These are phyloP conservation scores for Talaromyces marneffei DNA, from an alignment of 2,329 filamentous ascomycete species.

Conservation along the genomic window DNA sequence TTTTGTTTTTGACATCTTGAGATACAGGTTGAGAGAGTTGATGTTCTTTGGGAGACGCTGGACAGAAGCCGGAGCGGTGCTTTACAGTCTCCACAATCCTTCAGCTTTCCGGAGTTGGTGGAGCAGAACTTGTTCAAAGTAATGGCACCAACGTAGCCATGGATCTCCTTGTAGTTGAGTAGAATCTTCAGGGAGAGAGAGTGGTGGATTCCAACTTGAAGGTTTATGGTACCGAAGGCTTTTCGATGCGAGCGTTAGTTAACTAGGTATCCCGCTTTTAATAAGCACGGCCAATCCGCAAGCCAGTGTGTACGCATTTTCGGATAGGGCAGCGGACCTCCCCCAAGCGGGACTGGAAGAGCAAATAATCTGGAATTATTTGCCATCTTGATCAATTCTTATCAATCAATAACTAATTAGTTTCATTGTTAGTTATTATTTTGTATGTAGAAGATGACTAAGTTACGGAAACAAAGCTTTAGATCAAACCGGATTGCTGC, in stretches of 20 bases:
- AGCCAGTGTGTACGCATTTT: slow-evolving; percentile 21
- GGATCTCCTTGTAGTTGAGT: slow-evolving; percentile 35
- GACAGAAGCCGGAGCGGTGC: too few species aligned
- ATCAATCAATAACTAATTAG: background rate
- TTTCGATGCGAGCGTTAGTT: slow-evolving; percentile 15
- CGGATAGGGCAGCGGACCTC: slow-evolving; percentile 22
- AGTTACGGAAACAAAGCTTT: background rate
- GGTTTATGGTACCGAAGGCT: slow-evolving; percentile 29
- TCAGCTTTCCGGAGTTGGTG: slow-evolving; percentile 44
- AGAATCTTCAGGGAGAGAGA: slow-evolving; percentile 28
- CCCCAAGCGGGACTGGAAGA: slow-evolving; percentile 25
- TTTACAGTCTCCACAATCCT: slow-evolving; percentile 40
- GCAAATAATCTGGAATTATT: background rate
- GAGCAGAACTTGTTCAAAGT: slow-evolving; percentile 29
- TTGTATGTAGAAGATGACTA: background rate
- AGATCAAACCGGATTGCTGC: background rate
- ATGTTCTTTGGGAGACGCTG: too few species aligned
- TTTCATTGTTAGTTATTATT: background rate
- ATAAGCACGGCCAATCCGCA: slow-evolving; percentile 19
- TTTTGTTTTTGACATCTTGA: too few species aligned
- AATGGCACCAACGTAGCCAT: slow-evolving; percentile 33
- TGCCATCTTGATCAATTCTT: background rate
- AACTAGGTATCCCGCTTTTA: too few species aligned
- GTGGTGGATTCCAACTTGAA: slow-evolving; percentile 28
- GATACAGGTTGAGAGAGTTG: too few species aligned